Evolutionary conservation across 2,329 filamentous ascomycete genomes (phyloP), one percentile per base, ranked within the genome.

Genomic region (Piedraia hortae): DNA sequence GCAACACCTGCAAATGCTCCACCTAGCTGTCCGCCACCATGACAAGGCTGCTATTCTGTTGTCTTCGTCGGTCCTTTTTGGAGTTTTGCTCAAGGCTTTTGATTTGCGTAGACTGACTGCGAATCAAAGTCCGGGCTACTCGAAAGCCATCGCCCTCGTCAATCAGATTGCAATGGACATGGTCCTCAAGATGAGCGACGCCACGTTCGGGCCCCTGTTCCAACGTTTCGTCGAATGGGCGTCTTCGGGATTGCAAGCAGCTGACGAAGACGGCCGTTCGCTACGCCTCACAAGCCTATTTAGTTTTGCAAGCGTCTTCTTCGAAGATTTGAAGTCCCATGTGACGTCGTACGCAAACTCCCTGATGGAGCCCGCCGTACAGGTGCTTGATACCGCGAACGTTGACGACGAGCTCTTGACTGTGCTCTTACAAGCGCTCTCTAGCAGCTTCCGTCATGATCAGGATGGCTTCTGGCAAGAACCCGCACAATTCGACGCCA

Each of bases 381-480:
- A 59, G 20, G 53, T 72, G 10, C 56, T 89, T 16, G 47, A 37
- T 22, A 43, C 36, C 3, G 33, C 33, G 36, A 43, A 39, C 22
- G 11, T 14, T 4, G 54, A 59, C 10, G 56, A 62, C 32, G 47
- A 53, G 19, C 56, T 91, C 3, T 74, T 74, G 59, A 50, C 54
- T 18, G 59, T 62, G 10, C 62, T 75, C 2, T 57, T 93, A 22
- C 51, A 54, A 23, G 72, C 77, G 10, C 54, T 93, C 20, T 52
- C 58, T 13, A 68, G 64, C 33, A 70, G 65, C 34, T 90, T 93
- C 39, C 59, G 71, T 44, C 65, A 90, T 42, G 85, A 93, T 40
- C 73, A 89, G 46, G 78, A 89, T 42, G 58, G 78, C 44, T 93
- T 90, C 52, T 93, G 80, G 80, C 78, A 90, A 54, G 65, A 73